These are phyloP conservation scores for Peronosclerospora sorghi DNA, from an alignment of 352 stramenopile genomes.

Conservation along the genomic window DNA sequence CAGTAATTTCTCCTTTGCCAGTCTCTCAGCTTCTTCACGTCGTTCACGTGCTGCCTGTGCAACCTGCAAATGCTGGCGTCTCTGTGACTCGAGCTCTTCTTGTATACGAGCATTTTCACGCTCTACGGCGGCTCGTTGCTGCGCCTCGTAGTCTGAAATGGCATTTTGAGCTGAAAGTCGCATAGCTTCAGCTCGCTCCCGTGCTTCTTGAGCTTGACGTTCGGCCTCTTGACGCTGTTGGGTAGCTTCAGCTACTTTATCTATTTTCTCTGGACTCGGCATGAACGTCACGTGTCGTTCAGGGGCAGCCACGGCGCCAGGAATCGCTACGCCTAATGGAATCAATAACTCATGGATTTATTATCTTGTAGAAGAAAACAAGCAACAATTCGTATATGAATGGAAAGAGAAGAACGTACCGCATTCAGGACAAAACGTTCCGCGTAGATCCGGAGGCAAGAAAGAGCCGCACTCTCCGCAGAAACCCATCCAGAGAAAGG, in stretches of 20 bases:
- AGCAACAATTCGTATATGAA: neutral
- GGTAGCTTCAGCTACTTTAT: slow-evolving; percentile 19
- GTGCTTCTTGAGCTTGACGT: slow-evolving; percentile 37
- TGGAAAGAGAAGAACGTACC: slow-evolving; percentile 23
- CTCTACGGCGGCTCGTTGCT: slow-evolving; percentile 48
- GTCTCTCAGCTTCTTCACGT: slow-evolving; percentile 44
- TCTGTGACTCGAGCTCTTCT: slow-evolving; percentile 42
- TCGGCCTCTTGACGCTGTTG: slow-evolving; percentile 49
- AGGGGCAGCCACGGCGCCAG: slow-evolving; percentile 7
- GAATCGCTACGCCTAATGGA: slow-evolving; percentile 14
- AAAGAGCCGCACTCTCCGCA: slow-evolving; percentile 72
- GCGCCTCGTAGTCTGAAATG: slow-evolving; percentile 49
- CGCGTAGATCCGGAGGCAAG: slow-evolving; percentile 39
- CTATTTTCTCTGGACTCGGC: slow-evolving; percentile 7
- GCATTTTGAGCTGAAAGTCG: slow-evolving; percentile 43
- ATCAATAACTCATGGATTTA: slow-evolving; percentile 3
- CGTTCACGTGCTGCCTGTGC: slow-evolving; percentile 39
- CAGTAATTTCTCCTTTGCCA: slow-evolving; percentile 40
- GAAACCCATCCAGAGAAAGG: slow-evolving; percentile 48
- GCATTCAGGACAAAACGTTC: slow-evolving; percentile 68
- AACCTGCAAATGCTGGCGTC: slow-evolving; percentile 44
- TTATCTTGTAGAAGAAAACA: neutral
- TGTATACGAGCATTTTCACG: slow-evolving; percentile 53
- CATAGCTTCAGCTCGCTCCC: slow-evolving; percentile 55
- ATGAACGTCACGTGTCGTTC: slow-evolving; percentile 15